Evolutionary conservation across 768 basidiomycete genomes (phyloP), one percentile per base, ranked within the genome.

Genomic region (Termitomyces sp.): DNA sequence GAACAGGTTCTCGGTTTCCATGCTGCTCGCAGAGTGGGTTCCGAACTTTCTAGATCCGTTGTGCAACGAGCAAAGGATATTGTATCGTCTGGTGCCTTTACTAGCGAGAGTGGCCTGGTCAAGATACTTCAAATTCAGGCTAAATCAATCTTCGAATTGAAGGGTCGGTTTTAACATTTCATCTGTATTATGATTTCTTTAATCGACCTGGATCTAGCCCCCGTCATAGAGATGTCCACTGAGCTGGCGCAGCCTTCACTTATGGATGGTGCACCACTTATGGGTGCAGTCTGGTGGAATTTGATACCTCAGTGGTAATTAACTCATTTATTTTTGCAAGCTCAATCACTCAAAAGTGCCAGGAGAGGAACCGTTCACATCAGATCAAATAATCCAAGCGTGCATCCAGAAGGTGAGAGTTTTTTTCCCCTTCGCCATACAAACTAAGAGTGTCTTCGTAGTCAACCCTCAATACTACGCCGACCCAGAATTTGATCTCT

Each of bases 271-370:
- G 16, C 47, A 36, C 39, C 34, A 22, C 1, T 52, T 0, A 46
- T 57, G 12, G 49, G 58, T 18, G n/a, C 40, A 3, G 1, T 26
- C 40, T 50, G n/a, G n/a, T 62, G 62, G 62, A 62, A 62, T 27
- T 46, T 62, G 2, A 45, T 62, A 10, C 62, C 62, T n/a, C 58
- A 57, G 30, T 62, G 62, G 62, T 62, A 57, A 24, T 5, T 13
- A 12, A 13, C 2, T 18, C 43, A 34, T 32, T 24, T 33, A 2
- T 14, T 47, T 24, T 22, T 1, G 2, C n/a, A 7, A 9, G 20
- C 2, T 5, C 0, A 44, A 22, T 36, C 2, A 39, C 40, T 43
- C 10, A 45, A 45, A 10, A n/a, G 14, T 1, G 5, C 18, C 37
- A 58, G 57, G 57, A 45, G 57, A 40, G 57, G 57, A 47, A 58